Conservation (phyloP, 768 basidiomycete genomes). For the Lentinus tigrinus region DNA sequence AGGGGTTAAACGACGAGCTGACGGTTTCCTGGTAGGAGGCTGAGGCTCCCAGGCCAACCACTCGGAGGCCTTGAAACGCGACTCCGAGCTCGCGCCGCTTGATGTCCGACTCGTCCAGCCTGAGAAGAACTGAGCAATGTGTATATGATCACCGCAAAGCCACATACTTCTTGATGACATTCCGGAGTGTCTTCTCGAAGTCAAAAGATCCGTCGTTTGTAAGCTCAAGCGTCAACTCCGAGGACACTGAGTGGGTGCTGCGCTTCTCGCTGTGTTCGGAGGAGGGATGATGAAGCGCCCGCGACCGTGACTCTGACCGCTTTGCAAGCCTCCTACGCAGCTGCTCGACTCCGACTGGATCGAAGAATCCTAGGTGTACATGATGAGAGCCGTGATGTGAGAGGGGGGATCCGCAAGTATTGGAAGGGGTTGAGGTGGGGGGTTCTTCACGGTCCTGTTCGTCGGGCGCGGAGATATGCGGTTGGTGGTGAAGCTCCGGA, state of each 20-base stretch:
- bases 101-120: conserved; percentile 49
- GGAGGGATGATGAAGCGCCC: conserved; percentile 4
- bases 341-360: conserved; percentile 47
- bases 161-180: conserved; percentile 23
- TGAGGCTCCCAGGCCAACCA: conserved; percentile 57
- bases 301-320: conserved; percentile 14
- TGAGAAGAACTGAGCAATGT: conserved; percentile 20
- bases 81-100: conserved; percentile 59
- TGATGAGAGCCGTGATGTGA: not conserved
- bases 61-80: conserved; percentile 54
- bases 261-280: not conserved
- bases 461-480: conserved; percentile 15
- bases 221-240: conserved; percentile 20
- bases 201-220: conserved; percentile 28
- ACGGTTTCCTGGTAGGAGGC: conserved; percentile 59
- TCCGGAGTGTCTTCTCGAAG: conserved; percentile 28
- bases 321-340: conserved; percentile 38
- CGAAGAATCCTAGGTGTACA: conserved; percentile 52
- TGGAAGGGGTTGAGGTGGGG: not conserved
- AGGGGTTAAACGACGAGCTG: conserved; percentile 59
- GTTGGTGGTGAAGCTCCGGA: conserved; percentile 14
- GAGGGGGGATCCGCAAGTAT: not conserved
- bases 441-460: not conserved
- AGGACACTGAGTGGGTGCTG: conserved; percentile 6
- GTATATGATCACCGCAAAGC: not conserved